Conservation (phyloP, 176 grass and related monocot genomes). For the Aegilops umbellulata region DNA sequence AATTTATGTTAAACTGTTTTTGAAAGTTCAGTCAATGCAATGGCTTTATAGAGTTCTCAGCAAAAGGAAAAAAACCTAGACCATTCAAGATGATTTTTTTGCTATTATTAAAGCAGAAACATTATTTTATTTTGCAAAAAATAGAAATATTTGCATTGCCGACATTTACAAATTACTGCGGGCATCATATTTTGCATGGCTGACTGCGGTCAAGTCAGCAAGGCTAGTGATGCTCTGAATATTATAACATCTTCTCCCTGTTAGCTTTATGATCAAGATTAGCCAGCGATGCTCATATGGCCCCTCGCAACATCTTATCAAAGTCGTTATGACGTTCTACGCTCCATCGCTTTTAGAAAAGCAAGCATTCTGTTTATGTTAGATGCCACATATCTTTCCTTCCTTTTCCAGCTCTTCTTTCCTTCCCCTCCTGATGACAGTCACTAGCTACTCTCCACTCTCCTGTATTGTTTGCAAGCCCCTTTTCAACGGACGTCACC, state of each 20-base stretch:
- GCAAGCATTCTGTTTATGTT: slow-evolving; percentile 7
- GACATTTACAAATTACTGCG: no score
- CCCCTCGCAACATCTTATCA: slow-evolving; percentile 28
- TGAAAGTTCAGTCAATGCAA: neutral
- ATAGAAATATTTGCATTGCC: no score
- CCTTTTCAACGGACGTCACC: slow-evolving; percentile 15
- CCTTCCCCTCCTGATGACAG: slow-evolving; percentile 6
- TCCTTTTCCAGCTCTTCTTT: neutral
- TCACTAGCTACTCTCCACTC: slow-evolving; percentile 6
- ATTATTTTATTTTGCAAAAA: no score
- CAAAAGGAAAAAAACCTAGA: neutral
- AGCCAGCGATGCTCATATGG: slow-evolving; percentile 12
- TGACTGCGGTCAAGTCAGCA: neutral
- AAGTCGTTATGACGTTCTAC: slow-evolving; percentile 36
- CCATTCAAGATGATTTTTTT: neutral
- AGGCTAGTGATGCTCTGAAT: neutral
- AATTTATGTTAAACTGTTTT: neutral
- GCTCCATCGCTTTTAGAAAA: slow-evolving; percentile 14
- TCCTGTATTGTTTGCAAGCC: slow-evolving; percentile 14
- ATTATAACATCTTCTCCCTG: neutral
- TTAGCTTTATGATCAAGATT: slow-evolving; percentile 49
- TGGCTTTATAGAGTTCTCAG: neutral
- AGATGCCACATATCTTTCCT: slow-evolving; percentile 48
- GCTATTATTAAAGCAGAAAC: no score
- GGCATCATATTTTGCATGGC: neutral